A percentile compares a stretch with the other conserved stretches of the same genome.
These are phyloP conservation scores for Stentor roeselii DNA, from an alignment of 73 alveolate species.

Conservation along the genomic window DNA sequence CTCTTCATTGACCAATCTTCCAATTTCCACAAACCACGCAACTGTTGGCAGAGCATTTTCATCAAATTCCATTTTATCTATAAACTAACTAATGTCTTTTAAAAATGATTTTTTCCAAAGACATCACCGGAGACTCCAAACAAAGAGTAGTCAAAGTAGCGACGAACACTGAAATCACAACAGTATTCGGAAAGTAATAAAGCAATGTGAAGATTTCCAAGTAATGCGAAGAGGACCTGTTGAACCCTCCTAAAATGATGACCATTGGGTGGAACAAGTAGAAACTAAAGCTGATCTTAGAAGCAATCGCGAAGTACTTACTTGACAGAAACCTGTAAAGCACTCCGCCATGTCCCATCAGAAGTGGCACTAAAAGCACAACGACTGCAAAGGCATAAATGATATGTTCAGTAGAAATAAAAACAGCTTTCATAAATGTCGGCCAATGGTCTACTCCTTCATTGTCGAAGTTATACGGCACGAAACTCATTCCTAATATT, in stretches of 20 bases:
- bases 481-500: background rate
- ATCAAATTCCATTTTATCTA: too few relatives aligned
- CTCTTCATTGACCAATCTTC: too few relatives aligned
- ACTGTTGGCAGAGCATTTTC: too few relatives aligned
- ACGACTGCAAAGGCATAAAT: background rate
- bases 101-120: background rate
- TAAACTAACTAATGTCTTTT: background rate
- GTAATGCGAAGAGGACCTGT: background rate
- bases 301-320: background rate
- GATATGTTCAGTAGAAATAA: conserved; percentile 7
- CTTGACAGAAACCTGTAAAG: background rate
- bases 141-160: background rate
- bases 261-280: conserved; percentile 8
- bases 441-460: conserved; percentile 18
- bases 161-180: background rate
- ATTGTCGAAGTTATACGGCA: background rate
- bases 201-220: background rate
- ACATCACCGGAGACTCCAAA: background rate
- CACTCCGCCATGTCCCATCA: background rate
- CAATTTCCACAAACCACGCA: too few relatives aligned
- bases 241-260: background rate
- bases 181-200: background rate
- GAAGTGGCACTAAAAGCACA: background rate
- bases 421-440: background rate
- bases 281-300: background rate